Base-by-base conservation (phyloP, 495 filamentous ascomycete genomes). In the Aspergillus affinis region DNA sequence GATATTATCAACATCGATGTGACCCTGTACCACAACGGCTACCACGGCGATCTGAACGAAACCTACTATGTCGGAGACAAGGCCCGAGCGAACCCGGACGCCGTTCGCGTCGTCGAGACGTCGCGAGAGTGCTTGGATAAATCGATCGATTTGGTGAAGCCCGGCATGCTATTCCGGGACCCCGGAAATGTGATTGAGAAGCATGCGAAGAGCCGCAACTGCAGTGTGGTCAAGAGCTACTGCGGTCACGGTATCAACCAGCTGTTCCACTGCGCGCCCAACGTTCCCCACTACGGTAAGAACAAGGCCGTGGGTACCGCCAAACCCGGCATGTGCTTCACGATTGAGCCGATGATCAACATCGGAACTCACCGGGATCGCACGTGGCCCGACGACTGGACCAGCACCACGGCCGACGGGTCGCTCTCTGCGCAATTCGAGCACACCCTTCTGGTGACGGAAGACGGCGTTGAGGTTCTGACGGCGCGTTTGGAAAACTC, bases 321-420 rank as follows among this genome's bases (percentile, higher is more conserved):
- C 47, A 93, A 94, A 75, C 83, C 86, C 6, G 91, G 92, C 32
- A 94, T 95, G 92, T 92, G 89, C 62, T 96, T 96, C 60, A 95
- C 92, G 1, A 95, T 96, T 59, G 91, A 96, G 75, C 91, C 91
- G 17, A 96, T 96, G 91, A 90, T 96, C 64, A 89, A 89, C 45
- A 72, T 91, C 10, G 92, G 91, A 23, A 91, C 87, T 12, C 86
- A 91, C 65, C 82, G 83, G 47, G 91, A 96, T 66, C 83, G 88
- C 58, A 93, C 89, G 0, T 96, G 91, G 91, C 91, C 91, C 4
- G 91, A 96, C 70, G 85, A 93, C 71, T 96, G 91, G 91, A 96
- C 91, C 1, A 92, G 88, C 66, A 86, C 86, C 23, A 96, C 91
- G 0, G 82, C 83, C 45, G 91, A 96, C 68, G 91, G 91, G 13